phyloP scores from a whole-genome alignment of 495 filamentous ascomycete genomes.

The Aspergillus egyptiacus region DNA sequence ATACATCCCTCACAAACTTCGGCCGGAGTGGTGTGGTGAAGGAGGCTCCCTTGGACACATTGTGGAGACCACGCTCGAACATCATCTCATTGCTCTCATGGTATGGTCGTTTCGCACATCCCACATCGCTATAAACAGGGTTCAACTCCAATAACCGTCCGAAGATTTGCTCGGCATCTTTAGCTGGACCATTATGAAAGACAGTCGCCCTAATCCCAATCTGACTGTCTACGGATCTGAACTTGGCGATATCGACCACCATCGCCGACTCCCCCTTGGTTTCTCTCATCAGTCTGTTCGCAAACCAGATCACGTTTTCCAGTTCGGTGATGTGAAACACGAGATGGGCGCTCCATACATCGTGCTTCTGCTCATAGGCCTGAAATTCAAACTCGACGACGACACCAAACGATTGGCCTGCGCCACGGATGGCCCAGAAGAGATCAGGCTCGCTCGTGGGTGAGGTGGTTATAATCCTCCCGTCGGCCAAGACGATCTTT shows the following conservation, averaged over 20 bases:
- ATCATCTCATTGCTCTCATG: neutral
- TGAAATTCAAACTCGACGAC: constrained; percentile 35
- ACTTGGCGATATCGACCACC: constrained; percentile 15
- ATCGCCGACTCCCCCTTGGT: constrained; percentile 22
- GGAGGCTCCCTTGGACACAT: neutral
- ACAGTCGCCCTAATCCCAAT: constrained; percentile 19
- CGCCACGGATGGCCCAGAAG: constrained; percentile 41
- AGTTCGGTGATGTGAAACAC: constrained; percentile 34
- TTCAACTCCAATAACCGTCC: constrained; percentile 17
- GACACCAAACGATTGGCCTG: constrained; percentile 36
- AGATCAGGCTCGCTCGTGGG: constrained; percentile 27
- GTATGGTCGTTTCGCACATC: neutral
- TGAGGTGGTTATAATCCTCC: constrained; percentile 27
- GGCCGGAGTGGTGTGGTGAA: neutral
- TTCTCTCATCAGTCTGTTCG: constrained; percentile 31
- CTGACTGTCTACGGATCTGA: neutral
- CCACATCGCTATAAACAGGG: neutral
- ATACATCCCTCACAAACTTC: neutral
- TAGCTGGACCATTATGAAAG: constrained; percentile 42
- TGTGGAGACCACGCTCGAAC: neutral
- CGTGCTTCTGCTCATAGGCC: constrained; percentile 25
- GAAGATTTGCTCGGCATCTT: constrained; percentile 30
- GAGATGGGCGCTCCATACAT: constrained; percentile 38
- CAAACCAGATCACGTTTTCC: constrained; percentile 28
- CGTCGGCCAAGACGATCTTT: constrained; percentile 44